Conservation (phyloP, 1,284 basidiomycete species). For the Naganishia cerealis region DNA sequence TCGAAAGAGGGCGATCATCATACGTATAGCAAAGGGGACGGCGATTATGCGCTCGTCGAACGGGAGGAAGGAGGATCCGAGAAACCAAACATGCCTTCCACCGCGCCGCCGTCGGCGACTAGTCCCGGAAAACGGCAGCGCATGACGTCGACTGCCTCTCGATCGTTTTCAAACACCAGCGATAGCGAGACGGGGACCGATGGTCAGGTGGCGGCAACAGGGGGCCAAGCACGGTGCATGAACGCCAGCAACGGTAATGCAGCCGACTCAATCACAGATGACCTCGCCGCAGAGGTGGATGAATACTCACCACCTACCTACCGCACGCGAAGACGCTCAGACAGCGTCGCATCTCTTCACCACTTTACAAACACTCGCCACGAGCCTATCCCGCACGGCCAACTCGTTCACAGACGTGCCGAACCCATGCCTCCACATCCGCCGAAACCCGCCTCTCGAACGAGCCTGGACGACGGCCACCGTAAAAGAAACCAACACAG, state of each 20-base stretch:
- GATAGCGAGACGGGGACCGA: background rate
- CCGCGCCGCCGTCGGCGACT: background rate
- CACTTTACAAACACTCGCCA: background rate
- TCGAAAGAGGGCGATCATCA: background rate
- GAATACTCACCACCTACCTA: conserved; percentile 25
- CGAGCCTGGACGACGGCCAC: too few relatives aligned
- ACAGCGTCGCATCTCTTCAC: conserved; percentile 20
- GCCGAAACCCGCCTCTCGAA: background rate
- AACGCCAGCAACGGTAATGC: background rate
- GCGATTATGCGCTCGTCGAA: background rate
- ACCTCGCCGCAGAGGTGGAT: background rate
- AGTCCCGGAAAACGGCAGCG: background rate
- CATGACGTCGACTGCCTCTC: background rate
- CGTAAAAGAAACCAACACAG: background rate
- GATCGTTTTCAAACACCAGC: background rate
- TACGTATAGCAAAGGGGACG: background rate
- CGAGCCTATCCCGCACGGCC: background rate
- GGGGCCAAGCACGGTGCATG: background rate
- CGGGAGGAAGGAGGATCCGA: background rate
- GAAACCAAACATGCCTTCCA: too few relatives aligned
- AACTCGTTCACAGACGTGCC: background rate
- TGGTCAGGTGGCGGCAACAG: background rate
- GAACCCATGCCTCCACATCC: background rate
- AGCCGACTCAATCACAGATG: background rate
- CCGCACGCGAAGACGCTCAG: conserved; percentile 7